phyloP scores from a whole-genome alignment of 1,284 basidiomycete species.

The Leccinum cinnamomeum region DNA sequence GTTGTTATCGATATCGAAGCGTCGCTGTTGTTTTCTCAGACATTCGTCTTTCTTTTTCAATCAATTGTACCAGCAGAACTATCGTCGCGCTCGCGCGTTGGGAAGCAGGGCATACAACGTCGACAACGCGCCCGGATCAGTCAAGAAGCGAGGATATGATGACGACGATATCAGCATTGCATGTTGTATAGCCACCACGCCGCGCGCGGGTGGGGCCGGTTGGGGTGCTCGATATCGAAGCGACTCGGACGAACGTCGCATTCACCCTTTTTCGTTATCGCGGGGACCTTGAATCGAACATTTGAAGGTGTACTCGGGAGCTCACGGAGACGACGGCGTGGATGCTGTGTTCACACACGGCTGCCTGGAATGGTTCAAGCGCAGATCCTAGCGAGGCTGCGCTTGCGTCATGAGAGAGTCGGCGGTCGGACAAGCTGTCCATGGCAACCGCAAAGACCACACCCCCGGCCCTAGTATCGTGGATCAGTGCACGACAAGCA shows the following conservation, averaged over 20 bases:
- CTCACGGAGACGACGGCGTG: background rate
- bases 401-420: background rate
- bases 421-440: conserved; percentile 1
- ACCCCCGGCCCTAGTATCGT: conserved; percentile 1
- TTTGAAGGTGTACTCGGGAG: background rate
- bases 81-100: background rate
- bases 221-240: background rate
- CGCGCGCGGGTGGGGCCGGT: background rate
- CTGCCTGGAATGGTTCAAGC: background rate
- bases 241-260: background rate
- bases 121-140: background rate
- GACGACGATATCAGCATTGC: background rate
- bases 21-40: background rate
- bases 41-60: background rate
- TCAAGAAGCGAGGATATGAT: background rate
- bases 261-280: background rate
- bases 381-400: background rate
- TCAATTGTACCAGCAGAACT: background rate
- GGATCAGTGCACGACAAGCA: background rate
- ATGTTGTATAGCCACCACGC: background rate
- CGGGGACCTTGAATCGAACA: conserved; percentile 1
- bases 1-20: background rate
- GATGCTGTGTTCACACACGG: background rate
- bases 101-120: background rate
- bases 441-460: background rate